Base-by-base conservation (phyloP, 495 filamentous ascomycete genomes). In the Hypoxylon crocopeplum region DNA sequence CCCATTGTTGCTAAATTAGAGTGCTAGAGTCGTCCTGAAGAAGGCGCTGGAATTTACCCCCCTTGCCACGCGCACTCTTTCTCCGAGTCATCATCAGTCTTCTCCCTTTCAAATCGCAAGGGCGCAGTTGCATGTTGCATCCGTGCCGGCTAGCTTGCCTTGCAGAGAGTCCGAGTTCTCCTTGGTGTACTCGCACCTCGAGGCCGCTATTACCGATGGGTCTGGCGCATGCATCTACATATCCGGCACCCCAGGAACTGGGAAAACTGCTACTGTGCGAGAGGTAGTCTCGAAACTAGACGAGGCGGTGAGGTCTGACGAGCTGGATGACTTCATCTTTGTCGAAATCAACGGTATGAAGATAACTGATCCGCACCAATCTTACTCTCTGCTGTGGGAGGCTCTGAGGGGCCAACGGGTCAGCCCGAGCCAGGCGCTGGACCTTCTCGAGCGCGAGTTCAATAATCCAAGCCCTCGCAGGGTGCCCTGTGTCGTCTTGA, bases 261-360 rank as follows among this genome's bases (percentile, higher is more conserved):
- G 95, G 47, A 99, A 99, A 69, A 99, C 95, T 5, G 95, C 95
- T 20, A 99, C 95, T 0, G 93, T 99, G 7, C 89, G 95, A 50
- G 95, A 98, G 74, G 94, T 97, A 2, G 88, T 98, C 6, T 86
- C 89, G 13, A 89, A 92, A 71, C 82, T 99, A 7, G 92, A 97
- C 56, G 83, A 82, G 3, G 86, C 92, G 1, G 94, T 98, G 4
- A 80, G 82, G 24, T 84, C 86, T 8, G 95, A 99, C 69, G 93
- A 98, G 74, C 84, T 99, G 46, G 95, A 98, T 64, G 95, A 99
- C 71, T 99, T 99, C 70, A 95, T 96, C 61, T 99, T 98, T 60
- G 93, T 98, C 59, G 95, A 99, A 73, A 98, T 99, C 75, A 99
- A 99, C 73, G 95, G 95, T 44, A 98, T 99, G 95, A 98, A 97